A percentile compares a stretch with the other conserved stretches of the same genome.
phyloP scores from a whole-genome alignment of 805 yeast genomes.

The Spencermartinsiella europaea region DNA sequence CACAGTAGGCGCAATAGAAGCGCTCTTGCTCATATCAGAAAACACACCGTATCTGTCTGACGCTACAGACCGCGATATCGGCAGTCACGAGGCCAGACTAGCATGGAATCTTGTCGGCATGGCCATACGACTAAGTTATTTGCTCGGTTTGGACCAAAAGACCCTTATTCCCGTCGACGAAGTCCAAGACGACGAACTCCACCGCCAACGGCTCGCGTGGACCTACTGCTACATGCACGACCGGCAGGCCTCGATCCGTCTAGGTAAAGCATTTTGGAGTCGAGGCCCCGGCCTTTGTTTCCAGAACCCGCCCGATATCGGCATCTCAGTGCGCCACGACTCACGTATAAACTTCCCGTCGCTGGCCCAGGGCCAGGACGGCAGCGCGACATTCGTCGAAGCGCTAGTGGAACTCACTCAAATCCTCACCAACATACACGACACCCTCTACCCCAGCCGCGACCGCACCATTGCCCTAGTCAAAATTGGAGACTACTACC shows the following conservation, averaged over 20 bases:
- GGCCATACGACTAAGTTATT: conserved; percentile 21
- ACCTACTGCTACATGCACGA: conserved; percentile 23
- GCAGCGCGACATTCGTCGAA: conserved; percentile 18
- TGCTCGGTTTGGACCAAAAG: conserved; percentile 23
- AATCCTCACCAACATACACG: conserved; percentile 23
- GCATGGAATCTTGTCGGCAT: conserved; percentile 23
- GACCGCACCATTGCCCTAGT: conserved; percentile 23
- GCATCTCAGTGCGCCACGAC: conserved; percentile 7
- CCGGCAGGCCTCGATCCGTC: conserved; percentile 22
- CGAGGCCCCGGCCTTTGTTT: conserved; percentile 24
- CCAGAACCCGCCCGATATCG: conserved; percentile 9
- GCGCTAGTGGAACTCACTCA: conserved; percentile 23
- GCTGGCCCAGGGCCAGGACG: conserved; percentile 15
- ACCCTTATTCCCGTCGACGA: conserved; percentile 17
- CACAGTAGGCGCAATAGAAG: conserved; percentile 22
- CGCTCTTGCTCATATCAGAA: conserved; percentile 21
- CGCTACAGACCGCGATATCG: conserved; percentile 5
- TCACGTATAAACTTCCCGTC: conserved; percentile 22
- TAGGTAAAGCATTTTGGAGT: conserved; percentile 24
- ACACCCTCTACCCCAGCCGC: conserved; percentile 21
- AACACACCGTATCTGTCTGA: conserved; percentile 17
- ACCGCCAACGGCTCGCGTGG: conserved; percentile 21
- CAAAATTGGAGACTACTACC: conserved; percentile 21
- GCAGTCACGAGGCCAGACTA: conserved; percentile 17
- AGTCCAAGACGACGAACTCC: conserved; percentile 16